Evolutionary conservation across 129 eudicot species (phyloP).

Genomic region (Flaveria ramosissima): DNA sequence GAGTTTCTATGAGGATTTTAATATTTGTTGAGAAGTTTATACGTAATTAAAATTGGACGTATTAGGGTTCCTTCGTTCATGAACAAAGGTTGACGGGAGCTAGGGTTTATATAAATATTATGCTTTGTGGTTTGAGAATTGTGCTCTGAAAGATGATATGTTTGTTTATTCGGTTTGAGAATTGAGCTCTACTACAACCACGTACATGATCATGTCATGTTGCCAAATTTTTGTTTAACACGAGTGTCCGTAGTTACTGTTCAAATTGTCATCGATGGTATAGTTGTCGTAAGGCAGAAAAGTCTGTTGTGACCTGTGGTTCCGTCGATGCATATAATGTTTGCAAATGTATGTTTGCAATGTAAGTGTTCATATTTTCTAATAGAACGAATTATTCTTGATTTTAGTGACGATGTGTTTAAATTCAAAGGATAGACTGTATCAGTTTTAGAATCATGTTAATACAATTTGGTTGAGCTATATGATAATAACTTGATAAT

Average conservation of each 20-base stretch:
- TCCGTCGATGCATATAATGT: too few relatives aligned
- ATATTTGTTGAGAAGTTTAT: not conserved
- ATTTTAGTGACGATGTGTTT: too few relatives aligned
- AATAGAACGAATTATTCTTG: too few relatives aligned
- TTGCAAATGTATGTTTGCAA: not conserved
- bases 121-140: not conserved
- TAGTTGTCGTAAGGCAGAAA: too few relatives aligned
- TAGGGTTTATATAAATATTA: conserved; percentile 26
- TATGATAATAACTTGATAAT: not conserved
- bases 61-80: not conserved
- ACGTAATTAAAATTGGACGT: not conserved
- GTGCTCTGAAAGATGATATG: not conserved
- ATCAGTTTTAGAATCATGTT: not conserved
- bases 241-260: too few relatives aligned
- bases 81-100: not conserved
- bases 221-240: not conserved
- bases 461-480: not conserved
- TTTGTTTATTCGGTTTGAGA: not conserved
- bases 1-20: conserved; percentile 14
- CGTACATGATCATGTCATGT: not conserved
- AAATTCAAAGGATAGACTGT: not conserved
- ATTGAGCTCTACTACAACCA: not conserved
- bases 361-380: not conserved
- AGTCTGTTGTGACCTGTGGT: too few relatives aligned
- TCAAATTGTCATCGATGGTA: too few relatives aligned